Evolutionary conservation across 441 rosid species (phyloP).

Genomic region (Jatropha podagrica): DNA sequence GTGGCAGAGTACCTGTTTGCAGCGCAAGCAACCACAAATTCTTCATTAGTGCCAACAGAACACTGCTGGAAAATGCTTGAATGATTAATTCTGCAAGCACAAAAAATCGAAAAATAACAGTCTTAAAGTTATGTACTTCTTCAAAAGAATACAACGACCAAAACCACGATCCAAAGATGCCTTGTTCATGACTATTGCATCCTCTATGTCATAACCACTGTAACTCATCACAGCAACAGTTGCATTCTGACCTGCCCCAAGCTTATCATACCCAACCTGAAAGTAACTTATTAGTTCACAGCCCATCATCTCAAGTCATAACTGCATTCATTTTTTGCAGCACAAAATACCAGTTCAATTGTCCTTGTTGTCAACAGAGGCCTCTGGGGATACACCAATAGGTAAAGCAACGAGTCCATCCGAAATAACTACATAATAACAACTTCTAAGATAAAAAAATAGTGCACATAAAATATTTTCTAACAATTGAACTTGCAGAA

Average conservation of each 20-base stretch:
- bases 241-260: slow-evolving; percentile 99
- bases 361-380: slow-evolving; percentile 93
- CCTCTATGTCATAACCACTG: slow-evolving; percentile 98
- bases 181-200: slow-evolving; percentile 98
- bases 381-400: slow-evolving; percentile 94
- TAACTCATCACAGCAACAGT: slow-evolving; percentile 98
- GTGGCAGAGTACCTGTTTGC: slow-evolving; percentile 50
- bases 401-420: slow-evolving; percentile 89
- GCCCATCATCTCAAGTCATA: slow-evolving; percentile 17
- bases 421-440: slow-evolving; percentile 52
- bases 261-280: slow-evolving; percentile 96
- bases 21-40: slow-evolving; percentile 20
- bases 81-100: slow-evolving; percentile 4
- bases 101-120: not conserved
- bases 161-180: slow-evolving; percentile 97
- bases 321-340: not conserved
- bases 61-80: not conserved
- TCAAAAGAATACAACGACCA: slow-evolving; percentile 95
- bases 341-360: slow-evolving; percentile 73
- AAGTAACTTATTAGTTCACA: slow-evolving; percentile 32
- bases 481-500: not conserved
- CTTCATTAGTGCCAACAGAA: slow-evolving; percentile 1
- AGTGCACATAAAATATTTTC: slow-evolving; percentile 3
- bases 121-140: slow-evolving; percentile 50
- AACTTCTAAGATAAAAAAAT: not conserved